Base-by-base conservation (phyloP, 495 filamentous ascomycete genomes). In the Aspergillus homomorphus region DNA sequence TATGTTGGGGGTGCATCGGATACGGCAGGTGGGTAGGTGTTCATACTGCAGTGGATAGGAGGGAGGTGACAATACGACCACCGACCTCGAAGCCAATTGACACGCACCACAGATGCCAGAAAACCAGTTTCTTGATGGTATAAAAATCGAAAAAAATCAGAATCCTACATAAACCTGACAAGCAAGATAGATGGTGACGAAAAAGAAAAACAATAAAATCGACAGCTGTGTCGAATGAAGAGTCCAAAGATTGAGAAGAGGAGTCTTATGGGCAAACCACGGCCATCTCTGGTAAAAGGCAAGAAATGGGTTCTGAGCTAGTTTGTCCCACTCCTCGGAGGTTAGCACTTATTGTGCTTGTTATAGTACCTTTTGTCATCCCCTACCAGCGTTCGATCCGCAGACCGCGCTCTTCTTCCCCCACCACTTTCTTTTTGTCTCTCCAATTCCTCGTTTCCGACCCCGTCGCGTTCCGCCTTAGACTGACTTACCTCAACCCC, bases 241-340 rank as follows among this genome's bases (percentile, higher is more conserved):
- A 62, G 75, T 85, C 82, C 82, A 85, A 85, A 85, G 82, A 85
- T 83, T 85, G 65, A 63, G 57, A 60, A 83, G 72, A 73, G 79
- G 82, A 80, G 80, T 76, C 60, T 78, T 71, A 69, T 81, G 77
- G 76, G 80, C 79, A 77, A 74, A 71, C 77, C 82, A 84, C 82
- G 81, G 82, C 76, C 78, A 81, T 81, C 76, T 84, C 83, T 85
- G 82, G 82, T 85, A 85, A 85, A 85, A 85, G 82, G 82, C 82
- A 85, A 85, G 83, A 82, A 80, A 80, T 82, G 78, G 76, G 80
- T 85, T 81, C 82, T 80, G 76, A 65, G 70, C 74, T 79, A 80
- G 74, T 60, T 69, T 76, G 75, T 79, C 77, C 69, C 76, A 77
- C 76, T 78, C 78, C 77, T 74, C 72, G 54, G 51, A 51, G 49